Base-by-base conservation (phyloP, 805 yeast species). In the Cyberlindnera xishuangbannaensis region DNA sequence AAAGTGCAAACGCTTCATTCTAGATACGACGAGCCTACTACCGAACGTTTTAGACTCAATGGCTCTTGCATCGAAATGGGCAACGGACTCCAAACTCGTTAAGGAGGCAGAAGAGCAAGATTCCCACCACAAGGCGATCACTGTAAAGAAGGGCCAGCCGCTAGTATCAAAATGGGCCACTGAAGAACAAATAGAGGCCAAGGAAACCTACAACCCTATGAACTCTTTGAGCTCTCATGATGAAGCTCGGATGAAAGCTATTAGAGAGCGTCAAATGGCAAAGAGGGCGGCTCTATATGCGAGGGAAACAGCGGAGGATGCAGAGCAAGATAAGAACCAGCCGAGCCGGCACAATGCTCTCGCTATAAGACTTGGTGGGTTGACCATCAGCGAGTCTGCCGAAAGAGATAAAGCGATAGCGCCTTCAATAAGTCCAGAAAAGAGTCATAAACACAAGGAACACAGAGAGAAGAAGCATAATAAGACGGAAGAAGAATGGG, bases 31-130 rank as follows among this genome's bases (percentile, higher is more conserved):
- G 8, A 24, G 26, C 8, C 26, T 15, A 24, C 14, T 8, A 25
- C 28, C n/a, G n/a, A n/a, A n/a, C n/a, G n/a, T n/a, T n/a, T n/a
- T n/a, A n/a, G n/a, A n/a, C n/a, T n/a, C n/a, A 16, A 40, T 41
- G 44, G 23, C 31, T 7, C 31, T 49, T 3, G 45, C 41, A 3
- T 51, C 56, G 7, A 43, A 33, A 26, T 51, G 53, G 55, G 51
- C 56, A 9, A 42, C 36, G 15, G 47, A 48, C 18, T 42, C 44
- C 2, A 44, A 37, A 2, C 29, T 42, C 1, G 45, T 44, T 2
- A 19, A 39, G 13, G 19, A 36, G 27, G 52, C 52, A 5, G 30
- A 26, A 11, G 27, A 37, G 15, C 48, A 48, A 27, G 52, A 48
- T 28, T 4, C 22, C 6, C 17, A 28, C 15, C 18, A 25, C 4